A percentile compares a stretch with the other conserved stretches of the same genome.
Evolutionary conservation across 2,329 filamentous ascomycete genomes (phyloP).

Genomic region (Fusarium sp.): DNA sequence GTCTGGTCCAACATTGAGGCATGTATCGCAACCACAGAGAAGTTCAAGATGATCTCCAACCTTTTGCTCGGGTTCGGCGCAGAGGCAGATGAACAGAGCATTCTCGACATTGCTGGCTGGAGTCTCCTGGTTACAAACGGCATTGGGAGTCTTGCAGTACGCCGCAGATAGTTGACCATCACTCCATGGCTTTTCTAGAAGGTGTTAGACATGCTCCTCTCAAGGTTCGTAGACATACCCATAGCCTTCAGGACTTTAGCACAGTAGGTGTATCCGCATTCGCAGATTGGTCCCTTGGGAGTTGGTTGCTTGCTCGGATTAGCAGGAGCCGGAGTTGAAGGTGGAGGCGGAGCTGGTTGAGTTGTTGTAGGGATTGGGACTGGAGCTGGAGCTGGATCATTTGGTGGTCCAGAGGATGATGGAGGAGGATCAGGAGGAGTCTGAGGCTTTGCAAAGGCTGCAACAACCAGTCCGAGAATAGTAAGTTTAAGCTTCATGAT

Average conservation of each 20-base stretch:
- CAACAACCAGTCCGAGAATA: constrained; percentile 36
- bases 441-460: constrained; percentile 44
- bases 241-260: constrained; percentile 53
- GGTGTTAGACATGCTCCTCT: neutral
- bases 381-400: constrained; percentile 16
- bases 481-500: constrained; percentile 46
- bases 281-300: constrained; percentile 49
- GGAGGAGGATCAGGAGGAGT: constrained; percentile 21
- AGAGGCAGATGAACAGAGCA: constrained; percentile 55
- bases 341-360: constrained; percentile 14
- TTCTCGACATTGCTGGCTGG: constrained; percentile 48
- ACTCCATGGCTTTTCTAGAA: constrained; percentile 49
- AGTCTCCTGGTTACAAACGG: constrained; percentile 46
- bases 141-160: constrained; percentile 54
- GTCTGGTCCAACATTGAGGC: constrained; percentile 54
- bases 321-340: constrained; percentile 35
- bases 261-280: constrained; percentile 58
- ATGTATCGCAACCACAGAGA: constrained; percentile 55
- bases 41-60: constrained; percentile 51
- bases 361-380: constrained; percentile 3
- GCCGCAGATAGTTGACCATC: constrained; percentile 48
- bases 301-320: constrained; percentile 36
- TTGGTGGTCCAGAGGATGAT: neutral
- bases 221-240: constrained; percentile 41
- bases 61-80: constrained; percentile 48